Conservation (phyloP, 2,329 filamentous ascomycete genomes). For the Gyromitra esculenta region DNA sequence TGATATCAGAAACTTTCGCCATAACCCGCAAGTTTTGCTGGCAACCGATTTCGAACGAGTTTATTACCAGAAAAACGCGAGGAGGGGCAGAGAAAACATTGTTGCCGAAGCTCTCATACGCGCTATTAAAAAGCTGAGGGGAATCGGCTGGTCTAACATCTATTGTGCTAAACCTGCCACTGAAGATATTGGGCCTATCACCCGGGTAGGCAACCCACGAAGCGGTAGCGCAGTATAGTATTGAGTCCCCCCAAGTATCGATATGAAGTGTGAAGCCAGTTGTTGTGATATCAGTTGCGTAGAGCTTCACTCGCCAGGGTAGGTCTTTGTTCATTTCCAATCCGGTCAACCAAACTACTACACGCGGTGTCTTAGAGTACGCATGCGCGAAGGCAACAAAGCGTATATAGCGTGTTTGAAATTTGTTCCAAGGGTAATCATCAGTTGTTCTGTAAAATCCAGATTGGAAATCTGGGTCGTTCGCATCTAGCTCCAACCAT, state of each 20-base stretch:
- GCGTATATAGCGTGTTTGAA: neutral
- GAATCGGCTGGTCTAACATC: neutral
- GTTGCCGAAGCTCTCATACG: neutral
- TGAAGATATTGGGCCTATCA: constrained; percentile 18
- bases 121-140: constrained; percentile 17
- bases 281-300: constrained; percentile 2
- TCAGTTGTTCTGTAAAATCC: constrained; percentile 1
- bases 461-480: constrained; percentile 14
- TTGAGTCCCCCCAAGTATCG: constrained; percentile 7
- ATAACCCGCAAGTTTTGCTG: neutral
- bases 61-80: constrained; percentile 10
- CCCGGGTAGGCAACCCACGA: constrained; percentile 24
- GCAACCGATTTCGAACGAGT: constrained; percentile 4
- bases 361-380: constrained; percentile 7
- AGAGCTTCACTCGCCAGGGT: constrained; percentile 3
- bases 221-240: neutral
- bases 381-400: neutral
- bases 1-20: constrained; percentile 15
- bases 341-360: neutral
- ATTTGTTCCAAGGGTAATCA: neutral
- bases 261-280: constrained; percentile 35
- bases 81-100: constrained; percentile 11
- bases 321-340: neutral
- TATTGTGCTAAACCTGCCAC: constrained; percentile 2
- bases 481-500: constrained; percentile 16